phyloP scores from a whole-genome alignment of 371 early-diverging fungal species.

The Rhizopus delemar region DNA sequence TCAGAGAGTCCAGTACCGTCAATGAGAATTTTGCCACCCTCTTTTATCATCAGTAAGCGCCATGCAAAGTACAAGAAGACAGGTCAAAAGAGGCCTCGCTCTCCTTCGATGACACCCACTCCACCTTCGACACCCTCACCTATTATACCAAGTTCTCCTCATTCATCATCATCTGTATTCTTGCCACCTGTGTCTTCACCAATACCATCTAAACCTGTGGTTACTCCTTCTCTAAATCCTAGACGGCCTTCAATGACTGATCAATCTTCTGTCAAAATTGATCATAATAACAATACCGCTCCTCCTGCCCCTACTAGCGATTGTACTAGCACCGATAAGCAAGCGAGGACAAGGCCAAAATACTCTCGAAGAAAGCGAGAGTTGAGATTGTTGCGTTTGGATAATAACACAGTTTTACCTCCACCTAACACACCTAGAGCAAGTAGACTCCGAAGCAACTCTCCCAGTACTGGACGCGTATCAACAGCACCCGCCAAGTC shows the following conservation, averaged over 20 bases:
- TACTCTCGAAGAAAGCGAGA: neutral
- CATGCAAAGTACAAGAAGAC: neutral
- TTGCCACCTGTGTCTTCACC: neutral
- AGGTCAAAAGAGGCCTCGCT: neutral
- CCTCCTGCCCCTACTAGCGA: too few relatives aligned
- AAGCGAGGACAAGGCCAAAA: neutral
- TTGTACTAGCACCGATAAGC: neutral
- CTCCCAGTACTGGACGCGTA: neutral
- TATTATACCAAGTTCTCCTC: neutral
- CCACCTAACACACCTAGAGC: neutral
- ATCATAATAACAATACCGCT: too few relatives aligned
- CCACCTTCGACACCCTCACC: slow-evolving; percentile 2
- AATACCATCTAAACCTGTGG: neutral
- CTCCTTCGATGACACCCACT: neutral
- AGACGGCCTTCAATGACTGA: too few relatives aligned
- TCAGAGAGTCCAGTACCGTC: neutral
- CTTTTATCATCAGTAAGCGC: neutral
- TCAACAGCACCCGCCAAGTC: neutral
- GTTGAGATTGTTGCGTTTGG: neutral
- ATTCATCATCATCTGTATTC: neutral
- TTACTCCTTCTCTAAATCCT: neutral
- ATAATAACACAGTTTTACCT: neutral
- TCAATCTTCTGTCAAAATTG: too few relatives aligned
- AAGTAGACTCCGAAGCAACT: neutral
- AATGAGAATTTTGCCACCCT: neutral